Evolutionary conservation across 768 basidiomycete genomes (phyloP).

Genomic region (Chalciporus pseudorubinellus): DNA sequence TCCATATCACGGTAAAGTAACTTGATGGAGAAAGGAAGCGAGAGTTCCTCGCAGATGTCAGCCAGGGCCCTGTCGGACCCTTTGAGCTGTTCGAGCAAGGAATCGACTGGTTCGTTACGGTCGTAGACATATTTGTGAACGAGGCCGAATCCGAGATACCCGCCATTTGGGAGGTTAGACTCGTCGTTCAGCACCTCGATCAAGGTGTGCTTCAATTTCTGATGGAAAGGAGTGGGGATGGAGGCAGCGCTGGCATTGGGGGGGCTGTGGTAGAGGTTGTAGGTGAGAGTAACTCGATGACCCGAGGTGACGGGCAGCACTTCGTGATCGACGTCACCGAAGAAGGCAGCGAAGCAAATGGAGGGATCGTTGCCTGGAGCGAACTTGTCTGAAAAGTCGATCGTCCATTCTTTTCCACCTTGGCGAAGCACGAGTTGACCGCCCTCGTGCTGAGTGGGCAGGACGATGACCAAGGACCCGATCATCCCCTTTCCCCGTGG

Average conservation of each 20-base stretch:
- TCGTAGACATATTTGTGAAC: slow-evolving; percentile 29
- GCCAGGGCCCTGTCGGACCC: neutral
- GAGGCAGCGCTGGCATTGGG: neutral
- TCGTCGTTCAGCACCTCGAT: slow-evolving; percentile 23
- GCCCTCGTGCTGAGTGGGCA: too few species aligned
- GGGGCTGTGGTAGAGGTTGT: slow-evolving; percentile 18
- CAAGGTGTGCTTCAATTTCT: neutral
- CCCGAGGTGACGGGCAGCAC: too few species aligned
- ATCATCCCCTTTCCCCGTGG: too few species aligned
- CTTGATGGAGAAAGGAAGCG: neutral
- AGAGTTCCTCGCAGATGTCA: slow-evolving; percentile 1
- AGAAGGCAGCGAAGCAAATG: slow-evolving; percentile 40
- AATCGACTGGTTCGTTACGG: neutral
- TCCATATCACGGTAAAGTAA: neutral
- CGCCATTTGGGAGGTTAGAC: slow-evolving; percentile 29
- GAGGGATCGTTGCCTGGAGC: neutral
- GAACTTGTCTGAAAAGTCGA: slow-evolving; percentile 32
- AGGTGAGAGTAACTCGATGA: too few species aligned
- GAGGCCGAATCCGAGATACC: too few species aligned
- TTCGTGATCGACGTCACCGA: slow-evolving; percentile 44
- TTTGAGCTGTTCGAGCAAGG: neutral
- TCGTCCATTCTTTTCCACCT: too few species aligned
- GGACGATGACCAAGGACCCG: too few species aligned
- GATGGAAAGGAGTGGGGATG: neutral
- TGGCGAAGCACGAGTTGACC: too few species aligned